phyloP scores from a whole-genome alignment of 2,329 filamentous ascomycete genomes.

The Microcyclospora tardicrescens region DNA sequence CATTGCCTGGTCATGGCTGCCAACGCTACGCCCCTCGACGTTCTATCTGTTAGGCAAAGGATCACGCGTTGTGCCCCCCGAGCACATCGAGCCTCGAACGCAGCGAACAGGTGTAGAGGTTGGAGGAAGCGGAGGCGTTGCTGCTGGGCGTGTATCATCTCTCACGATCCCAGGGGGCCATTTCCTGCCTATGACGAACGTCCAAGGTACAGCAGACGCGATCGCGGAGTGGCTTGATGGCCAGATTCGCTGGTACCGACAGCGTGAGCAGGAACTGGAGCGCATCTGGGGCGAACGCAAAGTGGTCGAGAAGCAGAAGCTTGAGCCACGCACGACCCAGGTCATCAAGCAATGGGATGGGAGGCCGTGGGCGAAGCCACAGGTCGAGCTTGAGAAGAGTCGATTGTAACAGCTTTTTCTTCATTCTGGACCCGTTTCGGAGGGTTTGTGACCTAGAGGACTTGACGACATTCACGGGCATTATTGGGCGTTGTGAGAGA shows the following conservation, averaged over 20 bases:
- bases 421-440: too few species aligned
- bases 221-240: constrained; percentile 5
- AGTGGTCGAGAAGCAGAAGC: constrained; percentile 3
- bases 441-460: too few species aligned
- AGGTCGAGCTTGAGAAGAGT: too few species aligned
- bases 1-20: constrained; percentile 30
- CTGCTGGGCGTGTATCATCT: constrained; percentile 51
- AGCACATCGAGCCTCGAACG: constrained; percentile 44
- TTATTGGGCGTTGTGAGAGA: too few species aligned
- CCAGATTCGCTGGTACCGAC: constrained; percentile 4
- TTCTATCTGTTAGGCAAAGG: constrained; percentile 54
- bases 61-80: constrained; percentile 42
- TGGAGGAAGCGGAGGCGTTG: constrained; percentile 51
- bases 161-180: constrained; percentile 58
- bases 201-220: constrained; percentile 3
- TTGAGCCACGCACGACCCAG: constrained; percentile 1
- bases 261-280: constrained; percentile 7
- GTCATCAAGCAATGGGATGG: too few species aligned
- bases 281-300: constrained; percentile 4
- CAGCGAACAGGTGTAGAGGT: constrained; percentile 46
- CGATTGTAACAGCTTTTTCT: too few species aligned
- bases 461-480: too few species aligned
- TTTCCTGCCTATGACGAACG: constrained; percentile 63
- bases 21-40: constrained; percentile 47
- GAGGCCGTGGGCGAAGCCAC: too few species aligned